Percentiles rank a stretch among this genome's conserved stretches.
Evolutionary conservation across 2,329 filamentous ascomycete species (phyloP).

Genomic region (Coleophoma eucalyptorum): DNA sequence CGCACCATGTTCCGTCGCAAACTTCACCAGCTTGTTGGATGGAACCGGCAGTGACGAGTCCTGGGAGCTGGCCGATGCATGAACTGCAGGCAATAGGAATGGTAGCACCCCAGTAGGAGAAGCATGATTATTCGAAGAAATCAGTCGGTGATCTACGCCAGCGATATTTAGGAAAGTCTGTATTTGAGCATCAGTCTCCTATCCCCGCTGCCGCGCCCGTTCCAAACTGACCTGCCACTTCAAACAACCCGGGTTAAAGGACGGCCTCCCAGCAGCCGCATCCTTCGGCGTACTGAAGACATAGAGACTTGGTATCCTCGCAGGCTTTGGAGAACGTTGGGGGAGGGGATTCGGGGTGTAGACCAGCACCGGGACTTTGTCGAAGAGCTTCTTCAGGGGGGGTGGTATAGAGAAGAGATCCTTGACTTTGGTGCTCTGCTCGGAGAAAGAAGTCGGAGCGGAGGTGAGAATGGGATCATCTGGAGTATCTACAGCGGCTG

Average conservation of each 20-base stretch:
- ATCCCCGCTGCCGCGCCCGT: constrained; percentile 1
- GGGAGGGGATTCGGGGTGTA: constrained; percentile 76
- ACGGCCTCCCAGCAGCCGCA: constrained; percentile 59
- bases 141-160: constrained; percentile 60
- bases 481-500: constrained; percentile 5
- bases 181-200: constrained; percentile 5
- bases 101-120: constrained; percentile 86
- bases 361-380: constrained; percentile 73
- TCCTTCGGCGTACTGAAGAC: constrained; percentile 70
- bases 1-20: constrained; percentile 51
- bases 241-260: constrained; percentile 88
- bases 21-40: constrained; percentile 65
- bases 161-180: constrained; percentile 82
- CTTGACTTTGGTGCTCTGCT: constrained; percentile 11
- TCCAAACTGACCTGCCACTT: constrained; percentile 80
- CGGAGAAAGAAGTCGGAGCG: constrained; percentile 10
- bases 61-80: constrained; percentile 23
- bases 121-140: constrained; percentile 85
- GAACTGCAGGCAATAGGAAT: constrained; percentile 65
- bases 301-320: constrained; percentile 58
- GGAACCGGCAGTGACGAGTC: constrained; percentile 43
- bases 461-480: constrained; percentile 2
- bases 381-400: constrained; percentile 79
- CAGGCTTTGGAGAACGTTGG: constrained; percentile 46
- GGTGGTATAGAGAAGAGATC: constrained; percentile 49